Percentiles rank a stretch among this genome's conserved stretches.
These are phyloP conservation scores for Globisporangium nunn DNA, from an alignment of 352 stramenopile species.

Conservation along the genomic window DNA sequence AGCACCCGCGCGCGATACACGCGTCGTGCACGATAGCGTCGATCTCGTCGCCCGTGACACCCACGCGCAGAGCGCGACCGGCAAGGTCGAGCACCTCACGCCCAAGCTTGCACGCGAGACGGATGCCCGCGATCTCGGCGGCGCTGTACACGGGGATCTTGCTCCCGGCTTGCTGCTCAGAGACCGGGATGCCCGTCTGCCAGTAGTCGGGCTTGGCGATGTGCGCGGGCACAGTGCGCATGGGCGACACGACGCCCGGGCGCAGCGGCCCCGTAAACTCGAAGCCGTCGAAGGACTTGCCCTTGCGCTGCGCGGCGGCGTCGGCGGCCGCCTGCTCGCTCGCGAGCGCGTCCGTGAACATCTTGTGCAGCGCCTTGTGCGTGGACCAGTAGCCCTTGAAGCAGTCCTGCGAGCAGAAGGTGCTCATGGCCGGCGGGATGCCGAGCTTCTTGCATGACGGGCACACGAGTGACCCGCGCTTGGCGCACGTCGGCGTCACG, in stretches of 20 bases:
- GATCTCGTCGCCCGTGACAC: constrained; percentile 96
- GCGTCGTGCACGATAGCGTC: constrained; percentile 94
- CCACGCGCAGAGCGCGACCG: constrained; percentile 75
- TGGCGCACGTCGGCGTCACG: constrained; percentile 68
- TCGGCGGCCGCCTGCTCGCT: constrained; percentile 24
- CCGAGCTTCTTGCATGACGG: constrained; percentile 90
- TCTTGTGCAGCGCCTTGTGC: constrained; percentile 96
- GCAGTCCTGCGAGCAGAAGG: constrained; percentile 93
- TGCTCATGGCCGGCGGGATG: constrained; percentile 77
- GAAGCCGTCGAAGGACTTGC: constrained; percentile 50
- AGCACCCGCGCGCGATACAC: constrained; percentile 88
- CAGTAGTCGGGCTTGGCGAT: constrained; percentile 91
- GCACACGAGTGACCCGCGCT: constrained; percentile 82
- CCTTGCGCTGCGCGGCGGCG: constrained; percentile 21
- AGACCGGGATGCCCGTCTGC: constrained; percentile 66
- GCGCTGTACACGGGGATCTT: constrained; percentile 91
- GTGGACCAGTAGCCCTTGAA: constrained; percentile 94
- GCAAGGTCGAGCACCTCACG: constrained; percentile 96
- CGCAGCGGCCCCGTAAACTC: constrained; percentile 82
- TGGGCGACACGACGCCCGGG: constrained; percentile 75
- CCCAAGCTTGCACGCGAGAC: constrained; percentile 77
- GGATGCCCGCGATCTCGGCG: constrained; percentile 93
- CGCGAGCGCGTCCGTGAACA: constrained; percentile 84
- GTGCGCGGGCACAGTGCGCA: constrained; percentile 55
- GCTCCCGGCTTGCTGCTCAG: constrained; percentile 56